Base-by-base conservation (phyloP, 2,329 filamentous ascomycete genomes). In the Diaporthe aspalathi region DNA sequence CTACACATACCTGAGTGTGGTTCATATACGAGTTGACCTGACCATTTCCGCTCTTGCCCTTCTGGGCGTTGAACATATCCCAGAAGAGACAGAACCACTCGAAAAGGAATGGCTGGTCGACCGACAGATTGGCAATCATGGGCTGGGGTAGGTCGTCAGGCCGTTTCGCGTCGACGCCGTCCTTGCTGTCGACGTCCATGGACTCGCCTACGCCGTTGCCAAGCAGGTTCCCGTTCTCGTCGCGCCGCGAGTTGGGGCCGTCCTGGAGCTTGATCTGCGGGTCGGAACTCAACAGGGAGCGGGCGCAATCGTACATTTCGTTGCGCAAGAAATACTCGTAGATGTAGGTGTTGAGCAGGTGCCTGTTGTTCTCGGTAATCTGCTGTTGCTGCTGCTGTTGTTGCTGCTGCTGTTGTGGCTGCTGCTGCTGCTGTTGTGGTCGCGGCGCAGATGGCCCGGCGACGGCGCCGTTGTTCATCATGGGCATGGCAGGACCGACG, bases 71-170 rank as follows among this genome's bases (percentile, higher is more conserved):
- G 82, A 93, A 97, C 76, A 98, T 94, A 78, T 99, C 96, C 94
- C 94, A 98, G 81, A 99, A 99, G 67, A 98, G 88, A 78, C 92
- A 94, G 85, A 97, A 99, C 96, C 96, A 99, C 78, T 98, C 96
- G 76, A 94, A 92, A n/a, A 99, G 86, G 78, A 99, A 98, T 32
- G 93, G 94, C 73, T 89, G 93, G 77, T 92, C 92, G 68, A 88
- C 88, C 73, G 86, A 86, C 62, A 88, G 88, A 79, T 86, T 87
- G 16, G 91, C 90, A 7, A 94, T 85, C 74, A 90, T 90, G 16
- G 94, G 91, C 8, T 89, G 87, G 5, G 95, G 95, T 49, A 98
- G 87, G 78, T 97, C 94, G 70, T 91, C 89, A 0, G 93, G 93
- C 53, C 92, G 87, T 80, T 95, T 95, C 65, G 86, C 81, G 75